phyloP scores from a whole-genome alignment of 2,329 filamentous ascomycete genomes.

The Talaromyces pinophilus region DNA sequence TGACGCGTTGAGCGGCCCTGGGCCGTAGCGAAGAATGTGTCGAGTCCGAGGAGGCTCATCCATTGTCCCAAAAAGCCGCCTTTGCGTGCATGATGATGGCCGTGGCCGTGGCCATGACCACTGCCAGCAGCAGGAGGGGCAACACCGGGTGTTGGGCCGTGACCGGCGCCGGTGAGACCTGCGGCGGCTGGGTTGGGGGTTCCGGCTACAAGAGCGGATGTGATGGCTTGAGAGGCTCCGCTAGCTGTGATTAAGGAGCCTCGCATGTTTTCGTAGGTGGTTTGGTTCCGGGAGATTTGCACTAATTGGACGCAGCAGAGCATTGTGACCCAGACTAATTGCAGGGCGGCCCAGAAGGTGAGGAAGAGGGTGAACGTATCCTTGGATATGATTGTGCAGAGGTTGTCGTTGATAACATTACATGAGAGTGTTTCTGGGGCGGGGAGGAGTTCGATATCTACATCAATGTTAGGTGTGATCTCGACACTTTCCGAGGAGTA shows the following conservation, averaged over 20 bases:
- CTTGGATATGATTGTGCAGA: constrained; percentile 76
- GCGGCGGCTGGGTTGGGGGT: constrained; percentile 66
- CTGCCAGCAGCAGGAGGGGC: constrained; percentile 40
- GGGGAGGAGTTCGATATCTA: constrained; percentile 57
- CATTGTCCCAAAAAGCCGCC: constrained; percentile 74
- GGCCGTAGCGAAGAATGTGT: constrained; percentile 91
- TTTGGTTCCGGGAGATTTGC: constrained; percentile 88
- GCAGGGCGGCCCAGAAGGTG: constrained; percentile 75
- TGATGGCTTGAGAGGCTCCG: constrained; percentile 61
- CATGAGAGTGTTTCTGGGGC: constrained; percentile 58
- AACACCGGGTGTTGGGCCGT: constrained; percentile 61
- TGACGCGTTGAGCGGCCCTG: constrained; percentile 60
- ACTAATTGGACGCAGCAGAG: constrained; percentile 90
- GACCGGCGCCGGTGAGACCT: constrained; percentile 67
- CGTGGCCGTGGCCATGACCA: constrained; percentile 8
- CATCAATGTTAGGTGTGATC: background rate
- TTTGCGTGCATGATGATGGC: constrained; percentile 49
- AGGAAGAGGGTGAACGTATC: constrained; percentile 84
- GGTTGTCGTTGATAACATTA: constrained; percentile 69
- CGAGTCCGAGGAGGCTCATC: constrained; percentile 82
- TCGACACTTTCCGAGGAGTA: constrained; percentile 22
- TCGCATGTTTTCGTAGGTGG: constrained; percentile 95
- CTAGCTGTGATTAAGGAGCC: constrained; percentile 60
- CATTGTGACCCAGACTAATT: constrained; percentile 97
- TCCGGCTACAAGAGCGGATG: constrained; percentile 69